phyloP scores from a whole-genome alignment of 495 filamentous ascomycete genomes.

The Bathelium albidoporum region DNA sequence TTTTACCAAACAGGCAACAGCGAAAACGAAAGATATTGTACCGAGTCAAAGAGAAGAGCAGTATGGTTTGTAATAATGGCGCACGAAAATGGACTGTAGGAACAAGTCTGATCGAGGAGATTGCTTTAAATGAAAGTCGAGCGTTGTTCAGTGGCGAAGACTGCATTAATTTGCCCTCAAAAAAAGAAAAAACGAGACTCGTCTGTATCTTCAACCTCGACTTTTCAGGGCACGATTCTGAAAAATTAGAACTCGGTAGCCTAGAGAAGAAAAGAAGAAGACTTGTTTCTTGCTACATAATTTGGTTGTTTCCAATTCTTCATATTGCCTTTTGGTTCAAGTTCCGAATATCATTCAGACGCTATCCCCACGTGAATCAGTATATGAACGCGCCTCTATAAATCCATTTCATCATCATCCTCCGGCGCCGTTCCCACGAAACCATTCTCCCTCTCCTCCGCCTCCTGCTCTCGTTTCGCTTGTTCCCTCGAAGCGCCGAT shows the following conservation, averaged over 20 bases:
- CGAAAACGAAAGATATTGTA: background rate
- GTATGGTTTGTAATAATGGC: background rate
- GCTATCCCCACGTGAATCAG: background rate
- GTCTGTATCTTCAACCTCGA: no score
- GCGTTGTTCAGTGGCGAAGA: no score
- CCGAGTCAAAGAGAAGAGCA: background rate
- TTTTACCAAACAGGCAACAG: background rate
- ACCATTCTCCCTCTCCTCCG: conserved; percentile 31
- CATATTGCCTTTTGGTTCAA: background rate
- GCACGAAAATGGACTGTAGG: background rate
- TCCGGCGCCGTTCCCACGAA: conserved; percentile 25
- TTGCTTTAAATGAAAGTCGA: no score
- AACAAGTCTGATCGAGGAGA: no score
- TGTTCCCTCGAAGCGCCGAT: conserved; percentile 33
- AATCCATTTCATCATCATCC: conserved; percentile 29
- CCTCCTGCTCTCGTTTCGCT: conserved; percentile 27
- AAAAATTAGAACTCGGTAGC: no score
- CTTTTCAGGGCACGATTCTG: no score
- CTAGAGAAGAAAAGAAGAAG: no score
- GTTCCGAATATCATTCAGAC: background rate
- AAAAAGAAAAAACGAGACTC: no score
- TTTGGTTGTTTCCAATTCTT: background rate
- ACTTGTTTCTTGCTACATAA: no score
- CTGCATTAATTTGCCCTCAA: no score
- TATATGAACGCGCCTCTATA: background rate